Evolutionary conservation across 352 stramenopile species (phyloP).

Genomic region (Phytophthora brassicae): DNA sequence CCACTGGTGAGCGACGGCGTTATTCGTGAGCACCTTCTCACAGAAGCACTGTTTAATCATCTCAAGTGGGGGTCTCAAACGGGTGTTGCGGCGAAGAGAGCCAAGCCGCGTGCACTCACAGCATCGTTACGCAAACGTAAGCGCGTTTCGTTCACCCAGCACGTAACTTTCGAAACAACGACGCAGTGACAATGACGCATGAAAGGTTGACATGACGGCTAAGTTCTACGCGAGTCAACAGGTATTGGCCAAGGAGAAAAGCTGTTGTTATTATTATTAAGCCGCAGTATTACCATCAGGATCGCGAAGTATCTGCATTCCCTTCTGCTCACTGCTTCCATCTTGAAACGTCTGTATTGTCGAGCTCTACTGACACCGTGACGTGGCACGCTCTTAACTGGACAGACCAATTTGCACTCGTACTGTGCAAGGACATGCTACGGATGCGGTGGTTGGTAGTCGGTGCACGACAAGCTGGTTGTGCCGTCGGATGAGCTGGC

Average conservation of each 20-base stretch:
- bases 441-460: background rate
- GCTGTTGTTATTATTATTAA: constrained; percentile 28
- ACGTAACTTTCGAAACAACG: constrained; percentile 76
- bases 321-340: constrained; percentile 2
- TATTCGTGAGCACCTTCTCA: constrained; percentile 71
- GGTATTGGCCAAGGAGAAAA: constrained; percentile 18
- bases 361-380: background rate
- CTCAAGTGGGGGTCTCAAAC: constrained; percentile 80
- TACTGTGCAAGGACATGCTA: background rate
- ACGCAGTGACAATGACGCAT: constrained; percentile 25
- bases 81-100: constrained; percentile 58
- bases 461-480: background rate
- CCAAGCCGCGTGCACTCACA: constrained; percentile 61
- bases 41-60: constrained; percentile 85
- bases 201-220: constrained; percentile 1
- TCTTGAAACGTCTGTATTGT: background rate
- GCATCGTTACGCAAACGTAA: constrained; percentile 80
- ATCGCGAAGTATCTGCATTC: constrained; percentile 15
- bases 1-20: constrained; percentile 66
- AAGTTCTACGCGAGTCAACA: constrained; percentile 2
- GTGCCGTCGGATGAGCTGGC: constrained; percentile 1
- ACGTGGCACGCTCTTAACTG: background rate
- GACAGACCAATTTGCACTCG: constrained; percentile 1
- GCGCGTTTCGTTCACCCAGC: constrained; percentile 86
- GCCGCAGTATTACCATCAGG: constrained; percentile 14